phyloP scores from a whole-genome alignment of 768 basidiomycete genomes.

The Boletus edulis region DNA sequence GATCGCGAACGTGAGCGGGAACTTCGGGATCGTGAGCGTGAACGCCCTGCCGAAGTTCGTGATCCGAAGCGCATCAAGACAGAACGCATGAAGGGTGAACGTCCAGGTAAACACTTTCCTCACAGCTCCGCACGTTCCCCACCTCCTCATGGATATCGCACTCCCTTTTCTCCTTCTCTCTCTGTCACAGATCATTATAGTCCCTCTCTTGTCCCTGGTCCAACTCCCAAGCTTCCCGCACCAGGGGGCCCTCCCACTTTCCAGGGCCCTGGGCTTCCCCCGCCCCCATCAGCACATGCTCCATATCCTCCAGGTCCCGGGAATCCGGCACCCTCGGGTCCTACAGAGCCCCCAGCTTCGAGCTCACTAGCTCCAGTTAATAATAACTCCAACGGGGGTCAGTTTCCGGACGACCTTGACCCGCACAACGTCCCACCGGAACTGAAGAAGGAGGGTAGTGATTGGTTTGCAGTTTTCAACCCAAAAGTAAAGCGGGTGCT shows the following conservation, averaged over 20 bases:
- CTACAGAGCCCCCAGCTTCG: constrained; percentile 24
- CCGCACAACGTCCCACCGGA: constrained; percentile 34
- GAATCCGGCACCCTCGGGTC: constrained; percentile 31
- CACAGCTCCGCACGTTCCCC: constrained; percentile 26
- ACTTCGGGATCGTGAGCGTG: constrained; percentile 44
- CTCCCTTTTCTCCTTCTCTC: constrained; percentile 22
- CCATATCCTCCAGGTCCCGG: constrained; percentile 33
- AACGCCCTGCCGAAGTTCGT: constrained; percentile 45
- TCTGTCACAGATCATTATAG: constrained; percentile 35
- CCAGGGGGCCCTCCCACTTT: constrained; percentile 31
- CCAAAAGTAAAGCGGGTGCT: constrained; percentile 73
- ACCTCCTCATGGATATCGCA: constrained; percentile 33
- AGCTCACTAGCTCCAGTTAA: constrained; percentile 25
- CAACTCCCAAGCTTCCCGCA: constrained; percentile 37
- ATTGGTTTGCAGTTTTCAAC: constrained; percentile 91
- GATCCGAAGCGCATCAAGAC: constrained; percentile 64
- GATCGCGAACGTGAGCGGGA: constrained; percentile 38
- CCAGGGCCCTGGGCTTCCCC: constrained; percentile 36
- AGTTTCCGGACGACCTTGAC: constrained; percentile 35
- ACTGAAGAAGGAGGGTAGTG: constrained; percentile 61
- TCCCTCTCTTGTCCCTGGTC: constrained; percentile 36
- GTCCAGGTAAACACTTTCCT: constrained; percentile 37
- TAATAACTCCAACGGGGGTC: constrained; percentile 27
- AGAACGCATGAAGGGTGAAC: constrained; percentile 45
- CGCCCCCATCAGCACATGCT: constrained; percentile 31